Evolutionary conservation across 2,329 filamentous ascomycete genomes (phyloP), one percentile per base, ranked within the genome.

Genomic region (Sarocladiaceae sp.): DNA sequence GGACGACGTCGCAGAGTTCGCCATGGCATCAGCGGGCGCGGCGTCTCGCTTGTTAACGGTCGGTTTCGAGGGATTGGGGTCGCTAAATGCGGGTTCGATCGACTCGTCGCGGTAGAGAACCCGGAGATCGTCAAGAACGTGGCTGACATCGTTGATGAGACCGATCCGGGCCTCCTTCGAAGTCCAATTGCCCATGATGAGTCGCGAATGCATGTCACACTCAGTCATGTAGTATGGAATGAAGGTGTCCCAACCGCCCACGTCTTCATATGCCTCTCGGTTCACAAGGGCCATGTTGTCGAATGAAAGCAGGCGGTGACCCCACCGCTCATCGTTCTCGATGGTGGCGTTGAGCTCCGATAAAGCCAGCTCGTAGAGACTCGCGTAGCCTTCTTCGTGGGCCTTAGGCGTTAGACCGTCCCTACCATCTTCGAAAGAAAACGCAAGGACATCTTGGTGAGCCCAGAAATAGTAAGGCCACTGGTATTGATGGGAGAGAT

Each of bases 191-290:
- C 55, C 59, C 70, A 75, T 74, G 5, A 51, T 47, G n/a, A 76
- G 50, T 3, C 73, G 65, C 6, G 60, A 59, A 51, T 77, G 72
- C 62, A 74, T 69, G 53, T 78, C 75, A 57, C 74, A 80, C 53
- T 80, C 76, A 26, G 70, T 75, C 48, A 70, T 65, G 55, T 80
- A 80, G 52, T 72, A 80, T 0, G 76, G 73, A 32, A 82, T 78
- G 46, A 73, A 58, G 0, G 71, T 70, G 53, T 81, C 77, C 73
- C 76, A 81, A 0, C 67, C 73, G 16, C 76, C 66, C 6, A 78
- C 65, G 34, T 68, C 65, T 48, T 70, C 65, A 52, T 70, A 71
- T 0, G 74, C 70, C 6, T 57, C 61, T 10, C 70, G 71, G 51
- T 81, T 80, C 33, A 80, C 73, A 2, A 80, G 62, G 2, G 74